Evolutionary conservation across 805 yeast species (phyloP).

Genomic region (Wickerhamomyces tratensis): DNA sequence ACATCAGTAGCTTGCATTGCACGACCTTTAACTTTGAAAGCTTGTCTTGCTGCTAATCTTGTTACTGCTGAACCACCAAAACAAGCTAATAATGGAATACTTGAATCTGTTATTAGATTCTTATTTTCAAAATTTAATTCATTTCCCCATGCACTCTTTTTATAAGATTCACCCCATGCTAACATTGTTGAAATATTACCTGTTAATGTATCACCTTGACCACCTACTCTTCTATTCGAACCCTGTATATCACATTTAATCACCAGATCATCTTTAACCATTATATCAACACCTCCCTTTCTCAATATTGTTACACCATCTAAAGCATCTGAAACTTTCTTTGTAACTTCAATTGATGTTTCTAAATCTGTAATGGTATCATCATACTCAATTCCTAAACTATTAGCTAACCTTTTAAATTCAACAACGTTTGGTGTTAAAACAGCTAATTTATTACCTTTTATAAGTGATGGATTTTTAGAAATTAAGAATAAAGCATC

Average conservation of each 20-base stretch:
- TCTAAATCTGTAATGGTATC: not conserved
- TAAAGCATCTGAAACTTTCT: conserved; percentile 35
- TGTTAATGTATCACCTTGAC: conserved; percentile 91
- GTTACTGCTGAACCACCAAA: conserved; percentile 67
- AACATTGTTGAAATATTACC: conserved; percentile 79
- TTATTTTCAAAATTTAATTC: conserved; percentile 15
- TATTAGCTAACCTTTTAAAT: conserved; percentile 56
- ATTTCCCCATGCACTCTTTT: conserved; percentile 47
- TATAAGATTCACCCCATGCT: conserved; percentile 70
- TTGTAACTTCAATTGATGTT: conserved; percentile 17
- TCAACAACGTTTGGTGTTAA: conserved; percentile 90
- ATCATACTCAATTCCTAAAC: conserved; percentile 25
- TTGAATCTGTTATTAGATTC: conserved; percentile 17
- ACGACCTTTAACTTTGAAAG: conserved; percentile 57
- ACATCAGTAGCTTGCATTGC: conserved; percentile 82
- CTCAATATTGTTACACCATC: conserved; percentile 56
- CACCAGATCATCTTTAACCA: conserved; percentile 38
- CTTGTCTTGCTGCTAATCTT: conserved; percentile 51
- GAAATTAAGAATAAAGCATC: conserved; percentile 73
- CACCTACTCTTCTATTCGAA: conserved; percentile 78
- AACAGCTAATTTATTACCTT: conserved; percentile 49
- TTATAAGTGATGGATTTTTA: conserved; percentile 41
- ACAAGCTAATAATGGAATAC: conserved; percentile 42
- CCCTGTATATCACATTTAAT: conserved; percentile 45
- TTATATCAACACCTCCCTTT: conserved; percentile 63